Conservation (phyloP, 2,329 filamentous ascomycete species). For the Septoria petroselini region DNA sequence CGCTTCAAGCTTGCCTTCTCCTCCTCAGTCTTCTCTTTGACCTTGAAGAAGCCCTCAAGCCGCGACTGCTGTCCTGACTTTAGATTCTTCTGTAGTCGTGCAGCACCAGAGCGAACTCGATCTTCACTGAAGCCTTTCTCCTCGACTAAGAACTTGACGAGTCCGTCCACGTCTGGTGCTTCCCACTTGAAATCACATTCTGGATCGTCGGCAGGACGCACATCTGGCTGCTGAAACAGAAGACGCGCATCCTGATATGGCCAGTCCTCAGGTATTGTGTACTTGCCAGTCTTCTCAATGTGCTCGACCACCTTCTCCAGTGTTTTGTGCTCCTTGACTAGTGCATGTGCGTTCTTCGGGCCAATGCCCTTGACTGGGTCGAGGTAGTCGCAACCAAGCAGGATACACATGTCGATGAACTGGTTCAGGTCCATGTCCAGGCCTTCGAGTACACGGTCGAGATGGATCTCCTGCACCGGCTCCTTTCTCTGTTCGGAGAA, state of each 20-base stretch:
- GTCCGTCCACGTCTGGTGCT: conserved; percentile 80
- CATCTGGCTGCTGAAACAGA: conserved; percentile 88
- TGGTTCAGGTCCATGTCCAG: conserved; percentile 80
- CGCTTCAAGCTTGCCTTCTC: conserved; percentile 84
- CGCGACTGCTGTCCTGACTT: conserved; percentile 88
- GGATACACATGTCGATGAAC: conserved; percentile 97
- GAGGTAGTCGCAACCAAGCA: conserved; percentile 95
- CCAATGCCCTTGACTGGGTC: conserved; percentile 95
- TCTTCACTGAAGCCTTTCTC: conserved; percentile 99
- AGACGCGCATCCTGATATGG: conserved; percentile 87
- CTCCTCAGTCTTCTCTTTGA: conserved; percentile 79
- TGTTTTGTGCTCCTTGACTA: conserved; percentile 87
- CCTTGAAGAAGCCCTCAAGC: conserved; percentile 96
- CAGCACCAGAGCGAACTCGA: conserved; percentile 74
- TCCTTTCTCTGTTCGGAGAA: conserved; percentile 98
- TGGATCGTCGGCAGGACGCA: conserved; percentile 74
- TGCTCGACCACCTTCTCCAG: conserved; percentile 83
- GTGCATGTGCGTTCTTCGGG: conserved; percentile 83
- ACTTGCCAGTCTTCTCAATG: conserved; percentile 76
- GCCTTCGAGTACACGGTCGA: conserved; percentile 82
- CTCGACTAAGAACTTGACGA: conserved; percentile 82
- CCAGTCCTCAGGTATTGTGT: conserved; percentile 90
- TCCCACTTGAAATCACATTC: conserved; percentile 99
- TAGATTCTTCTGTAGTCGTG: conserved; percentile 80
- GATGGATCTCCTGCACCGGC: conserved; percentile 90